These are phyloP conservation scores for Lasiosphaeris hirsuta DNA, from an alignment of 495 filamentous ascomycete genomes.

Conservation along the genomic window DNA sequence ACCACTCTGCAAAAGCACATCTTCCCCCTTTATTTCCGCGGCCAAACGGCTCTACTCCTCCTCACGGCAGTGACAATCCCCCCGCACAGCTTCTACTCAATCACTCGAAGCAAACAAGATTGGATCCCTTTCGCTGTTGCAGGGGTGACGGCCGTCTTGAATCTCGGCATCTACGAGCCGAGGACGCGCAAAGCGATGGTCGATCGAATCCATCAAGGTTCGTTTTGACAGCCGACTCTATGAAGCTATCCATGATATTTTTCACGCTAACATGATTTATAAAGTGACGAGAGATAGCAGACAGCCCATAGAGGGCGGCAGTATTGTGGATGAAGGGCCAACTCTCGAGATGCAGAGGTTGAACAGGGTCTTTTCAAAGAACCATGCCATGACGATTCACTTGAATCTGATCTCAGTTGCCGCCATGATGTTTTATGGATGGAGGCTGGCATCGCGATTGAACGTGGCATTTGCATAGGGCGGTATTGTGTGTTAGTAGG, in stretches of 20 bases:
- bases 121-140: slow-evolving; percentile 42
- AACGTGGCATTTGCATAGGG: not conserved
- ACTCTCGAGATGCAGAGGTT: slow-evolving; percentile 37
- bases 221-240: too few relatives aligned
- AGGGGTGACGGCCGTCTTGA: slow-evolving; percentile 40
- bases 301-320: not conserved
- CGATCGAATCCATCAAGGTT: slow-evolving; percentile 44
- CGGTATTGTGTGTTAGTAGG: too few relatives aligned
- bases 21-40: slow-evolving; percentile 53
- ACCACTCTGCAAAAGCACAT: slow-evolving; percentile 49
- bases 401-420: slow-evolving; percentile 51
- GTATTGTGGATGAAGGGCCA: slow-evolving; percentile 10
- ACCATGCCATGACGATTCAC: slow-evolving; percentile 56
- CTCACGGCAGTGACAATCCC: slow-evolving; percentile 47
- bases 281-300: slow-evolving; percentile 27
- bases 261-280: not conserved
- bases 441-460: slow-evolving; percentile 34
- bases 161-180: slow-evolving; percentile 47
- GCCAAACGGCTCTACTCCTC: slow-evolving; percentile 41
- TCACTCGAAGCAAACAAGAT: slow-evolving; percentile 30
- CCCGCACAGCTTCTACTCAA: slow-evolving; percentile 37
- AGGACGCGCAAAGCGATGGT: slow-evolving; percentile 44
- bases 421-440: slow-evolving; percentile 51
- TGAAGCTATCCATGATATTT: too few relatives aligned
- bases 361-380: slow-evolving; percentile 44